Conservation (phyloP, 1,284 basidiomycete species). For the Xerocomus subilludens region DNA sequence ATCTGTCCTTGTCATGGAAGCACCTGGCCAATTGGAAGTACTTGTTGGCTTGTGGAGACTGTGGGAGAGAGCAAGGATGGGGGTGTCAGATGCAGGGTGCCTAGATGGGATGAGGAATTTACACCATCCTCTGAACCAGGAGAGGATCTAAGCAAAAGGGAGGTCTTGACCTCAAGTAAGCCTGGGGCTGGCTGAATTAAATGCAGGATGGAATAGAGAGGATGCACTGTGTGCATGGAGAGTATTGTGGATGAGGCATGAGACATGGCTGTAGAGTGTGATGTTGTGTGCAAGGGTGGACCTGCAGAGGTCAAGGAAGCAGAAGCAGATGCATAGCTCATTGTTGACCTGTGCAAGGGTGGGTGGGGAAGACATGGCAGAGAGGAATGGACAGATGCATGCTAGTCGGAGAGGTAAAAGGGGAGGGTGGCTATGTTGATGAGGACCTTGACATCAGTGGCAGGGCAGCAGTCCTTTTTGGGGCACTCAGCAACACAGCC, state of each 20-base stretch:
- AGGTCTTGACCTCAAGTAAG: constrained; percentile 94
- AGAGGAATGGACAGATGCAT: constrained; percentile 71
- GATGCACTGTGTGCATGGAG: constrained; percentile 77
- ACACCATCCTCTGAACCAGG: constrained; percentile 93
- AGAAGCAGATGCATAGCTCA: constrained; percentile 83
- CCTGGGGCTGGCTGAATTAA: constrained; percentile 58
- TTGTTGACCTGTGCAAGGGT: constrained; percentile 75
- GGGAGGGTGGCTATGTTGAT: constrained; percentile 77
- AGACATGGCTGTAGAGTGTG: constrained; percentile 80
- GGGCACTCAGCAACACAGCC: constrained; percentile 77
- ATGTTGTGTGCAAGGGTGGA: constrained; percentile 79
- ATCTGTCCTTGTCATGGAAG: constrained; percentile 94
- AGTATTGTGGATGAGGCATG: constrained; percentile 78
- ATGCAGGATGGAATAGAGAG: constrained; percentile 9
- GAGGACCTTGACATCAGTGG: constrained; percentile 84
- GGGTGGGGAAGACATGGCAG: constrained; percentile 21
- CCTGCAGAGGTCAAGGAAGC: constrained; percentile 90
- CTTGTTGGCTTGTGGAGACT: constrained; percentile 90
- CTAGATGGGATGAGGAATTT: constrained; percentile 96
- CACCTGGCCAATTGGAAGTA: constrained; percentile 96
- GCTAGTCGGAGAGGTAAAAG: constrained; percentile 81
- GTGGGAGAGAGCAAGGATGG: constrained; percentile 92
- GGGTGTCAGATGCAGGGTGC: constrained; percentile 53
- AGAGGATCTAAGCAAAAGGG: constrained; percentile 90
- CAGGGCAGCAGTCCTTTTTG: constrained; percentile 66